Evolutionary conservation across 805 yeast species (phyloP).

Genomic region (Zygoascus biomembranicola): DNA sequence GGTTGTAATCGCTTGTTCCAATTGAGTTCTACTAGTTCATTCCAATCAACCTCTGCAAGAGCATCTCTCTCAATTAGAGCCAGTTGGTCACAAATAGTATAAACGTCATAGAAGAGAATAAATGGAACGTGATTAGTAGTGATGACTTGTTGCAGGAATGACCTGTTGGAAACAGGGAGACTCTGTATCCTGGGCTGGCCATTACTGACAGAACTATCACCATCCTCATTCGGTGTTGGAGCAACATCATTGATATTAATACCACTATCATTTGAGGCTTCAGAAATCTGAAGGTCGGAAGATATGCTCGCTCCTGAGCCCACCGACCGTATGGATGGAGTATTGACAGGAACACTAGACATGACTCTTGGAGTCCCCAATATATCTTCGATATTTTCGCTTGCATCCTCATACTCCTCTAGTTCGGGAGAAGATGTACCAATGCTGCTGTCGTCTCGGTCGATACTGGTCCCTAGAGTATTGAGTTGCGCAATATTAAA

Average conservation of each 20-base stretch:
- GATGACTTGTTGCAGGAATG: not conserved
- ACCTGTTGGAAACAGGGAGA: not conserved
- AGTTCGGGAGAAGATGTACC: not conserved
- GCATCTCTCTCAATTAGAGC: slow-evolving; percentile 84
- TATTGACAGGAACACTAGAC: not conserved
- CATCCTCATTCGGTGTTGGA: not conserved
- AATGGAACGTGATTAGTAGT: slow-evolving; percentile 68
- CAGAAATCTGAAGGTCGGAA: not conserved
- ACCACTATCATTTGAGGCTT: not conserved
- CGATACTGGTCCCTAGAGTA: not conserved
- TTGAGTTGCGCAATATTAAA: slow-evolving; percentile 9
- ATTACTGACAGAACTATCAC: not conserved
- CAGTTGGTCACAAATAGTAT: slow-evolving; percentile 65
- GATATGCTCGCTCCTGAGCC: not conserved
- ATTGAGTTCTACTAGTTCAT: slow-evolving; percentile 66
- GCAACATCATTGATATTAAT: not conserved
- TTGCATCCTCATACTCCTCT: not conserved
- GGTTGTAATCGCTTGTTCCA: slow-evolving; percentile 64
- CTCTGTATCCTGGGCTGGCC: not conserved
- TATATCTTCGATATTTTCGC: not conserved
- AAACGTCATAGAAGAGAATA: slow-evolving; percentile 62
- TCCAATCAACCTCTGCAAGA: slow-evolving; percentile 83
- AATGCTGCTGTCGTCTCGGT: not conserved
- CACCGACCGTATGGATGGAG: not conserved
- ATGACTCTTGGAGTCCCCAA: not conserved